A percentile compares a stretch with the other conserved stretches of the same genome.
Evolutionary conservation across 2,329 filamentous ascomycete genomes (phyloP).

Genomic region (Zymoseptoria tritici): DNA sequence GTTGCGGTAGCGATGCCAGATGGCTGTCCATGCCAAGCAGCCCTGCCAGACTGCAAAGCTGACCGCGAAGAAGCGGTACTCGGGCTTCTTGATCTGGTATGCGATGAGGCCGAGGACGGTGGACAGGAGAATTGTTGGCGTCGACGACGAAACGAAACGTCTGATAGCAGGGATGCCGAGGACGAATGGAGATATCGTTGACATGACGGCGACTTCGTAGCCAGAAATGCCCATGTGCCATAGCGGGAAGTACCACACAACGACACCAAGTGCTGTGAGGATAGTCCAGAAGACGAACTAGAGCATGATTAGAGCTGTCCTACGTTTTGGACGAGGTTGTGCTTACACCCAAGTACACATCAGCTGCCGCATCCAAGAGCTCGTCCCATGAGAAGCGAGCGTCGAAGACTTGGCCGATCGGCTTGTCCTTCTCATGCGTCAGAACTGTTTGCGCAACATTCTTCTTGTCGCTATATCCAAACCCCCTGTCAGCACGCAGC

Average conservation of each 20-base stretch:
- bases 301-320: constrained; percentile 5
- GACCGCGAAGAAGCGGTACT: constrained; percentile 69
- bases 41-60: constrained; percentile 73
- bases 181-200: constrained; percentile 71
- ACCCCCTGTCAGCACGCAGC: constrained; percentile 4
- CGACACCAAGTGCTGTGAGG: constrained; percentile 77
- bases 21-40: constrained; percentile 77
- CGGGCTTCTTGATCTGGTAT: constrained; percentile 67
- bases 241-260: constrained; percentile 95
- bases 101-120: constrained; percentile 71
- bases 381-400: constrained; percentile 65
- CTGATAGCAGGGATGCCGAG: constrained; percentile 65
- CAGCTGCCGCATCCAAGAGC: constrained; percentile 71
- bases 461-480: constrained; percentile 22
- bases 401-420: constrained; percentile 62
- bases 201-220: constrained; percentile 84
- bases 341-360: constrained; percentile 84
- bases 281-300: constrained; percentile 95
- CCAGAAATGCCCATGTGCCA: constrained; percentile 99
- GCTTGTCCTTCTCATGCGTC: constrained; percentile 57
- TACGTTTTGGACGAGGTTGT: background rate
- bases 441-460: constrained; percentile 24
- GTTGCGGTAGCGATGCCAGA: constrained; percentile 68
- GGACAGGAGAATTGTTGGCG: constrained; percentile 61
- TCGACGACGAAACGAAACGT: constrained; percentile 56